phyloP scores from a whole-genome alignment of 1,284 basidiomycete genomes.

The Trichosporon asahii region DNA sequence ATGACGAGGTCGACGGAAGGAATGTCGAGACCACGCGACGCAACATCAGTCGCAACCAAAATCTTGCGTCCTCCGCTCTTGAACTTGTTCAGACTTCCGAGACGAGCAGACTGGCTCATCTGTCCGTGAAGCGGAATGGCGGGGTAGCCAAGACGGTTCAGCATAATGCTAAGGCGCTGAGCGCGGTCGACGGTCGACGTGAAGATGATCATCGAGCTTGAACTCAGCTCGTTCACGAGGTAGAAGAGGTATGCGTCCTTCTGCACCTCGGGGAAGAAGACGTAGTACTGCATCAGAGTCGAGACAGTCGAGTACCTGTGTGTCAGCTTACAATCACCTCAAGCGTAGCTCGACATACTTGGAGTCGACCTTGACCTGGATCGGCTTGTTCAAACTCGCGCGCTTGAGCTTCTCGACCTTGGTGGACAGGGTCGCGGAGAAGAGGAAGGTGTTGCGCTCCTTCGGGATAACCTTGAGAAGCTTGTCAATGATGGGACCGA shows the following conservation, averaged over 20 bases:
- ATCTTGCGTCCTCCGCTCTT: slow-evolving; percentile 89
- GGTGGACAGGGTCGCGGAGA: slow-evolving; percentile 99
- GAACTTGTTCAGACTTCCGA: slow-evolving; percentile 95
- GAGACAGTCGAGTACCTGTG: slow-evolving; percentile 92
- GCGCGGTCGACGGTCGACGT: slow-evolving; percentile 94
- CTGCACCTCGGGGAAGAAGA: slow-evolving; percentile 86
- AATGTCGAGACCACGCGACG: slow-evolving; percentile 94
- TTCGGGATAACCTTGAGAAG: slow-evolving; percentile 93
- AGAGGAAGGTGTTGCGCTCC: slow-evolving; percentile 92
- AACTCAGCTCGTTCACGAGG: slow-evolving; percentile 81
- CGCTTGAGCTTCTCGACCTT: slow-evolving; percentile 97
- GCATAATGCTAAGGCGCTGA: slow-evolving; percentile 80
- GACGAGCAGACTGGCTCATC: slow-evolving; percentile 84
- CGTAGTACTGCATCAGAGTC: slow-evolving; percentile 91
- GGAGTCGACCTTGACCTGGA: slow-evolving; percentile 88
- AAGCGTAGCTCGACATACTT: slow-evolving; percentile 62
- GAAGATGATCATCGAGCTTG: slow-evolving; percentile 94
- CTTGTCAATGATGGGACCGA: slow-evolving; percentile 94
- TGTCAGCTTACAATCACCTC: background rate
- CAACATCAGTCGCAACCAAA: slow-evolving; percentile 94
- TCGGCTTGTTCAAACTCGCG: slow-evolving; percentile 90
- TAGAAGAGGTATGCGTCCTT: slow-evolving; percentile 92
- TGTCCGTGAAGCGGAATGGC: slow-evolving; percentile 96
- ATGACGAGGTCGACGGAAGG: slow-evolving; percentile 95
- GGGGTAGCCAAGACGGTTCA: slow-evolving; percentile 87